These are phyloP conservation scores for Paecilomyces niveus DNA, from an alignment of 2,329 filamentous ascomycete genomes.

Conservation along the genomic window DNA sequence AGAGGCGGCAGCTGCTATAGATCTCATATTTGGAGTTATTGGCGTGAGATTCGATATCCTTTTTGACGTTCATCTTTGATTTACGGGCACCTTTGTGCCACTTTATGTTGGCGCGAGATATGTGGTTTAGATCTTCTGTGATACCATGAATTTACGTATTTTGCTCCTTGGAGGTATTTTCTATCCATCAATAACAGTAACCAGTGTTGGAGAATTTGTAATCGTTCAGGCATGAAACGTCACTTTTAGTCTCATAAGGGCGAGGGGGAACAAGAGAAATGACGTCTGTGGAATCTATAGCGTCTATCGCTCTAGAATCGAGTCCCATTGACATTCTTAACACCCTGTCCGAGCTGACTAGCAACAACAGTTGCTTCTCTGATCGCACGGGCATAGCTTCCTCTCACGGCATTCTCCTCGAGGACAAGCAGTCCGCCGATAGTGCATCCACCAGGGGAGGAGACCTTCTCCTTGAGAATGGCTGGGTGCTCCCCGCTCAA, in stretches of 20 bases:
- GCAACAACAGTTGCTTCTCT: slow-evolving; percentile 55
- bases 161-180: neutral
- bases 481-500: slow-evolving; percentile 54
- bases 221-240: neutral
- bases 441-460: slow-evolving; percentile 56
- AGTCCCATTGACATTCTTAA: slow-evolving; percentile 44
- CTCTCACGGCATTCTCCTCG: slow-evolving; percentile 51
- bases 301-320: slow-evolving; percentile 6
- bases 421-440: slow-evolving; percentile 55
- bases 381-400: slow-evolving; percentile 48
- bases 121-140: neutral
- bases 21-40: neutral
- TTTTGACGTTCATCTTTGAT: neutral
- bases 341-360: slow-evolving; percentile 48
- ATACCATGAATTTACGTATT: neutral
- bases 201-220: neutral
- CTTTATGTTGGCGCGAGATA: neutral
- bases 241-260: neutral
- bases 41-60: neutral
- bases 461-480: slow-evolving; percentile 53
- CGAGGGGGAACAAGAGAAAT: neutral
- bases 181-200: neutral
- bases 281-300: neutral
- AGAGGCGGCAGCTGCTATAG: slow-evolving; percentile 23
- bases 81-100: neutral